A percentile compares a stretch with the other conserved stretches of the same genome.
Conservation (phyloP, 2,329 filamentous ascomycete species). For the Escovopsis sp. region DNA sequence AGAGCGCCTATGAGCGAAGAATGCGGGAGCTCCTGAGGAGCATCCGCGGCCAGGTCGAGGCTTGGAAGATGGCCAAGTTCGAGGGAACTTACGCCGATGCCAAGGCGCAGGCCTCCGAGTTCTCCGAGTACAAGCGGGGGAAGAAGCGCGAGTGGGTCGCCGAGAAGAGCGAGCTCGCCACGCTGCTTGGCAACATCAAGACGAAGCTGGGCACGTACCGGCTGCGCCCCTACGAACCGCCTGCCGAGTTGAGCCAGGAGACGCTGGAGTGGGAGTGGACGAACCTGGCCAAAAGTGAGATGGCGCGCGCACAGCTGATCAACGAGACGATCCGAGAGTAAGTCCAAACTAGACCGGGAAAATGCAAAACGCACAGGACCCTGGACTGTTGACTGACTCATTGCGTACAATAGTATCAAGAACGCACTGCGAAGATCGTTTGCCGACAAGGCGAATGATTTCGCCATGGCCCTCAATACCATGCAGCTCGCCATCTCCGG, state of each 20-base stretch:
- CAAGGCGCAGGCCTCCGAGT: slow-evolving; percentile 68
- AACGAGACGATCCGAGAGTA: slow-evolving; percentile 96
- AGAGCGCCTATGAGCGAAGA: slow-evolving; percentile 82
- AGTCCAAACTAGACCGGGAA: no score
- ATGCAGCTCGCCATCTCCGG: slow-evolving; percentile 90
- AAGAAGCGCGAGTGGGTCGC: slow-evolving; percentile 92
- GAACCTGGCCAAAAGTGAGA: slow-evolving; percentile 65
- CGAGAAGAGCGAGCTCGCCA: slow-evolving; percentile 90
- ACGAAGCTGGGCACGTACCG: slow-evolving; percentile 95
- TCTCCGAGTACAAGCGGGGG: slow-evolving; percentile 79
- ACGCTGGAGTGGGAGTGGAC: slow-evolving; percentile 73
- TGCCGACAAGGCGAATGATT: slow-evolving; percentile 96
- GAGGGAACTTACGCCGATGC: slow-evolving; percentile 87
- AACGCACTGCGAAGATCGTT: slow-evolving; percentile 85
- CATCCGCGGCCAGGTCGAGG: slow-evolving; percentile 56
- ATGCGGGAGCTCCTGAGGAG: slow-evolving; percentile 69
- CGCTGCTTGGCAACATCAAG: slow-evolving; percentile 92
- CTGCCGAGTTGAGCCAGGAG: slow-evolving; percentile 66
- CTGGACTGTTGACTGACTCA: slow-evolving; percentile 14
- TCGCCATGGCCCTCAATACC: slow-evolving; percentile 86
- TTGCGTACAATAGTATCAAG: slow-evolving; percentile 54
- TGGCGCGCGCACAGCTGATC: slow-evolving; percentile 78
- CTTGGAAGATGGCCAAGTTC: slow-evolving; percentile 69
- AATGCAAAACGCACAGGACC: no score
- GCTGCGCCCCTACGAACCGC: slow-evolving; percentile 79